phyloP scores from a whole-genome alignment of 1,139 yeast genomes.

The Geotrichum aggregatum region DNA sequence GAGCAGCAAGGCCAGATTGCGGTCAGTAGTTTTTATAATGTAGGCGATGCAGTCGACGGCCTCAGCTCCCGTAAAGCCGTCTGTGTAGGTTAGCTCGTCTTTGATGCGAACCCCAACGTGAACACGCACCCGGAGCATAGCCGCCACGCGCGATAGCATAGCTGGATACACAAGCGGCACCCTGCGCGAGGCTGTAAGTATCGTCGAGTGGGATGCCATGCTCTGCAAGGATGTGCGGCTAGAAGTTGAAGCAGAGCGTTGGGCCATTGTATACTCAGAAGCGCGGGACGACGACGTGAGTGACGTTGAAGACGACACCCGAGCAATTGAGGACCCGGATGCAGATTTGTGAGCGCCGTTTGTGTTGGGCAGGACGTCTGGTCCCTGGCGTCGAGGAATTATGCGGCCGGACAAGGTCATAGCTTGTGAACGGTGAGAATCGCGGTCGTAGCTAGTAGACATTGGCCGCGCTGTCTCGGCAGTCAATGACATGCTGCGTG shows the following conservation, averaged over 20 bases:
- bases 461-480: not conserved
- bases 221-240: constrained; percentile 19
- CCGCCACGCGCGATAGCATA: constrained; percentile 76
- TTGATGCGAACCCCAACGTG: constrained; percentile 75
- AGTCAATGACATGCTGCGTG: constrained; percentile 11
- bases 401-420: constrained; percentile 33
- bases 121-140: constrained; percentile 65
- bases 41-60: constrained; percentile 86
- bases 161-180: constrained; percentile 85
- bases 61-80: constrained; percentile 89
- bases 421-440: constrained; percentile 20
- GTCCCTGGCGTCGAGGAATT: constrained; percentile 32
- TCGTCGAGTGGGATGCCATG: constrained; percentile 31
- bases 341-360: not conserved
- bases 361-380: constrained; percentile 18
- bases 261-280: not conserved
- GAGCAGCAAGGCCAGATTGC: constrained; percentile 79
- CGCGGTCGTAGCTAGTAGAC: constrained; percentile 21
- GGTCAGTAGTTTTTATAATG: constrained; percentile 82
- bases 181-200: constrained; percentile 45
- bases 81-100: constrained; percentile 91
- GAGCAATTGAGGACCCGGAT: constrained; percentile 4
- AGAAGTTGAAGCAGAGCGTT: constrained; percentile 16
- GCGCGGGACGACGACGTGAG: constrained; percentile 9
- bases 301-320: constrained; percentile 1